phyloP scores from a whole-genome alignment of 1,284 basidiomycete genomes.

The Clitocybe nebularis region DNA sequence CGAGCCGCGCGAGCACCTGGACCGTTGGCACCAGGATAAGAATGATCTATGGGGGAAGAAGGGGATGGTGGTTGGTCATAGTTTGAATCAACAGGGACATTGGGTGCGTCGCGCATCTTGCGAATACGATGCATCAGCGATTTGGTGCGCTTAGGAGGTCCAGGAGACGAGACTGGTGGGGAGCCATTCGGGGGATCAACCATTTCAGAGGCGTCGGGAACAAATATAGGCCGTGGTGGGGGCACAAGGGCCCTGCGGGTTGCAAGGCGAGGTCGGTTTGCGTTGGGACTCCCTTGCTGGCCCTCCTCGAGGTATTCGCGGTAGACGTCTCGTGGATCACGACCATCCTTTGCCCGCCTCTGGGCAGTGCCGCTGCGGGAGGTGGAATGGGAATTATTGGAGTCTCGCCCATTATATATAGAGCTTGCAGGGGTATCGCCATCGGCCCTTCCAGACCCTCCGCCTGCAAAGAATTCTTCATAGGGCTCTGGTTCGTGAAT shows the following conservation, averaged over 20 bases:
- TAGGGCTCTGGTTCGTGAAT: constrained; percentile 85
- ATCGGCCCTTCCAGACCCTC: constrained; percentile 55
- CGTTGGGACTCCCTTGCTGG: constrained; percentile 15
- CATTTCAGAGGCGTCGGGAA: constrained; percentile 47
- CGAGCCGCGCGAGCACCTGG: constrained; percentile 28
- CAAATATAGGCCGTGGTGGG: constrained; percentile 77
- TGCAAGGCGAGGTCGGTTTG: constrained; percentile 26
- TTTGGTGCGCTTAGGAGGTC: constrained; percentile 63
- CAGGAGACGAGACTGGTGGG: constrained; percentile 36
- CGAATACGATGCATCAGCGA: constrained; percentile 82
- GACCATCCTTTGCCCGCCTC: constrained; percentile 37
- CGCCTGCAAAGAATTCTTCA: constrained; percentile 76
- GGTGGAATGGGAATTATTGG: constrained; percentile 32
- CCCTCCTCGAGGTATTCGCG: constrained; percentile 41
- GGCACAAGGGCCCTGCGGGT: constrained; percentile 52
- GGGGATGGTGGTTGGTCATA: constrained; percentile 46
- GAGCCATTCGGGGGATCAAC: constrained; percentile 28
- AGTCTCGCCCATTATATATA: constrained; percentile 58
- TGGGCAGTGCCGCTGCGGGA: constrained; percentile 21
- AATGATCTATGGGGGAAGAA: constrained; percentile 39
- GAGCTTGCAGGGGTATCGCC: constrained; percentile 60
- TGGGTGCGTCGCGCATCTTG: constrained; percentile 78
- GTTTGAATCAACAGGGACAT: constrained; percentile 64
- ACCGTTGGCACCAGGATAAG: constrained; percentile 15
- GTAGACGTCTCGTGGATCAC: constrained; percentile 41